Conservation (phyloP, 2,329 filamentous ascomycete genomes). For the Plenodomus biglobosus region DNA sequence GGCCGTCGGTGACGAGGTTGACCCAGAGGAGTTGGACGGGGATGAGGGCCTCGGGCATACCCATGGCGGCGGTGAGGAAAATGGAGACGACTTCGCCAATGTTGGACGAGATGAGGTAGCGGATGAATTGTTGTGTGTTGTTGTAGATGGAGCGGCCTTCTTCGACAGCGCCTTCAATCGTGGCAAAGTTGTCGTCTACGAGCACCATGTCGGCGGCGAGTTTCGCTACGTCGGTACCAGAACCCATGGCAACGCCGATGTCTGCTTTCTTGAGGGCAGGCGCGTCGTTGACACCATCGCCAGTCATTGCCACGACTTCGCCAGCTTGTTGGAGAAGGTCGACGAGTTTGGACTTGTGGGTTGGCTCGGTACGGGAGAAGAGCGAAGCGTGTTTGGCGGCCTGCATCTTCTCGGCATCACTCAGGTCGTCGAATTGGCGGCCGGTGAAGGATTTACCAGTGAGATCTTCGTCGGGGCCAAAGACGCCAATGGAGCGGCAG, state of each 20-base stretch:
- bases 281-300: constrained; percentile 97
- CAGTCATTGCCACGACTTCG: constrained; percentile 98
- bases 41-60: constrained; percentile 96
- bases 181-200: constrained; percentile 98
- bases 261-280: constrained; percentile 98
- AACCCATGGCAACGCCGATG: constrained; percentile 98
- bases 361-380: constrained; percentile 94
- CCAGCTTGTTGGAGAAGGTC: constrained; percentile 90
- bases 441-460: constrained; percentile 93
- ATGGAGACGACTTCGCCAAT: constrained; percentile 99
- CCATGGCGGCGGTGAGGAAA: constrained; percentile 92
- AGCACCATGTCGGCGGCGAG: constrained; percentile 98
- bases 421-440: constrained; percentile 87
- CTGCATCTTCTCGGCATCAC: constrained; percentile 74
- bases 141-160: constrained; percentile 98
- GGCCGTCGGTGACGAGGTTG: constrained; percentile 95
- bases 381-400: constrained; percentile 84
- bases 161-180: constrained; percentile 92
- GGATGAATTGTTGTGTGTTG: constrained; percentile 99
- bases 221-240: constrained; percentile 95
- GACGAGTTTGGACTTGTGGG: constrained; percentile 96
- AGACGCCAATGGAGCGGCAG: constrained; percentile 95
- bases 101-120: constrained; percentile 98
- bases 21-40: constrained; percentile 98
- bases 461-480: constrained; percentile 77